These are phyloP conservation scores for Trichosporon inkin DNA, from an alignment of 1,284 basidiomycete species.

Conservation along the genomic window DNA sequence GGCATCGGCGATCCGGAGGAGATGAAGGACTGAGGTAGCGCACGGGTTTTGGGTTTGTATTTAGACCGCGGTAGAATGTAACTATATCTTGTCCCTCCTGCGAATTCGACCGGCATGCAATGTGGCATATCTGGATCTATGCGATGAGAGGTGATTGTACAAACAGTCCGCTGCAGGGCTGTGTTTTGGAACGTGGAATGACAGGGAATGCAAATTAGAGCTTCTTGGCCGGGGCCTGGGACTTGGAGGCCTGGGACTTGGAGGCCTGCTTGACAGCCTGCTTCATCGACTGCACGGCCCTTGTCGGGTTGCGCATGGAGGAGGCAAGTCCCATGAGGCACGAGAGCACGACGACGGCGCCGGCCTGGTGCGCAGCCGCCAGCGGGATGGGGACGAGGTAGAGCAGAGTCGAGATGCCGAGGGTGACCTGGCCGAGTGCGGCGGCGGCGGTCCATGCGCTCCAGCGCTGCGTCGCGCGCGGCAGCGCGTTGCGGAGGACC, in stretches of 20 bases:
- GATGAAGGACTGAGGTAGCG: constrained; percentile 54
- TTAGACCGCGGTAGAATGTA: neutral
- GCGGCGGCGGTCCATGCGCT: constrained; percentile 69
- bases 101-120: neutral
- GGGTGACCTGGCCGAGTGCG: constrained; percentile 77
- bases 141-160: constrained; percentile 9
- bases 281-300: constrained; percentile 54
- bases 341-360: constrained; percentile 83
- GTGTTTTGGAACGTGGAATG: neutral
- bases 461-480: constrained; percentile 62
- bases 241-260: neutral
- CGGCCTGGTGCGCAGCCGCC: constrained; percentile 91
- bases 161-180: neutral
- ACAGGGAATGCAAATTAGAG: neutral
- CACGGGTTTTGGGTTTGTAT: neutral
- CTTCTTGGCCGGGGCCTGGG: neutral
- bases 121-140: neutral
- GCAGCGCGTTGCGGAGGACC: constrained; percentile 60
- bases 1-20: constrained; percentile 91
- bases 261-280: constrained; percentile 12
- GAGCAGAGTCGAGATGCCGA: constrained; percentile 87
- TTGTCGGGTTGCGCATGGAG: constrained; percentile 66
- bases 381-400: constrained; percentile 91
- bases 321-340: constrained; percentile 73
- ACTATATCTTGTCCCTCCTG: neutral